Evolutionary conservation across 129 eudicot genomes (phyloP).

Genomic region (Silybum marianum): DNA sequence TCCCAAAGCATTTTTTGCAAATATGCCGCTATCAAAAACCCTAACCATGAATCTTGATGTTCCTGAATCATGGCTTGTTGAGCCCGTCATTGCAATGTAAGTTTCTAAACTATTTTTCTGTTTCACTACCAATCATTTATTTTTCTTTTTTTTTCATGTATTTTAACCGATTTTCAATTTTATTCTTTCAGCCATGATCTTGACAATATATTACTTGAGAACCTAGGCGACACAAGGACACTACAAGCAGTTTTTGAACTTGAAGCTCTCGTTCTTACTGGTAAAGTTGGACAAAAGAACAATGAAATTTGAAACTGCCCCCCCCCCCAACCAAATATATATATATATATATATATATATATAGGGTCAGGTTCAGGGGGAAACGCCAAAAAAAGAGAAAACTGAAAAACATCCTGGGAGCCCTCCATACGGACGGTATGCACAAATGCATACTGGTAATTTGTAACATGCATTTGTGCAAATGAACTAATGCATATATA

Average conservation of each 20-base stretch:
- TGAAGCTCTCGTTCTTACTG: slow-evolving; percentile 94
- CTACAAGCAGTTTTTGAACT: slow-evolving; percentile 94
- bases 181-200: slow-evolving; percentile 77
- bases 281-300: slow-evolving; percentile 34
- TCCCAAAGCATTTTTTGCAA: slow-evolving; percentile 97
- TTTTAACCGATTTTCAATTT: slow-evolving; percentile 8
- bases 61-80: slow-evolving; percentile 99
- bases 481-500: too few relatives aligned
- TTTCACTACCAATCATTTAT: neutral
- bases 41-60: slow-evolving; percentile 99
- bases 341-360: too few relatives aligned
- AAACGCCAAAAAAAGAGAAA: too few relatives aligned
- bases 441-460: too few relatives aligned
- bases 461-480: too few relatives aligned
- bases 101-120: slow-evolving; percentile 29
- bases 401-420: too few relatives aligned
- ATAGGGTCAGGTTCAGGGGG: too few relatives aligned
- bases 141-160: neutral
- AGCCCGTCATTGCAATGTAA: slow-evolving; percentile 93
- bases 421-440: too few relatives aligned
- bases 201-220: slow-evolving; percentile 96
- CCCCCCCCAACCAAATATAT: too few relatives aligned
- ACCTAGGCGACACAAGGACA: slow-evolving; percentile 89
- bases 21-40: slow-evolving; percentile 95
- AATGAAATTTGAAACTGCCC: too few relatives aligned